These are phyloP conservation scores for Colletotrichum sp. DNA, from an alignment of 2,329 filamentous ascomycete species.

Conservation along the genomic window DNA sequence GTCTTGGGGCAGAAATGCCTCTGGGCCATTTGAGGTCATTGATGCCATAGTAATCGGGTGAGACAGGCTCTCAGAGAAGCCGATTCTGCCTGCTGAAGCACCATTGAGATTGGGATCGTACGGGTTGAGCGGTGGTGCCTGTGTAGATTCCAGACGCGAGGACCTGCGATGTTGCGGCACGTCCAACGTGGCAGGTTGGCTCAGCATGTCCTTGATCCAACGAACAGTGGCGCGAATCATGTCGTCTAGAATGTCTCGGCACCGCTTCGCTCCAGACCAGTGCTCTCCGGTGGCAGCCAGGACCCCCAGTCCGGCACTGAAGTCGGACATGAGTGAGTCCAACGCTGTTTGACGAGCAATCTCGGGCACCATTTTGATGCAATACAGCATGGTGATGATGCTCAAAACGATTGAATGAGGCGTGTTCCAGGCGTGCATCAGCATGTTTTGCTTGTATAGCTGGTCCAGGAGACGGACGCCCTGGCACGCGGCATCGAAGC, in stretches of 20 bases:
- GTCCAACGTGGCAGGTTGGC: neutral
- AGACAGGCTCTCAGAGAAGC: neutral
- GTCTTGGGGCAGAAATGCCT: neutral
- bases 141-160: neutral
- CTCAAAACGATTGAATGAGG: slow-evolving; percentile 54
- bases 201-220: slow-evolving; percentile 25
- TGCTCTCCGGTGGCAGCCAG: slow-evolving; percentile 57
- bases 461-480: slow-evolving; percentile 44
- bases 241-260: slow-evolving; percentile 48
- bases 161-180: neutral
- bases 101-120: neutral
- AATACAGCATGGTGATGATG: slow-evolving; percentile 55
- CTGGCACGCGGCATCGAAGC: slow-evolving; percentile 46
- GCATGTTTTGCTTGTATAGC: slow-evolving; percentile 47
- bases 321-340: slow-evolving; percentile 38
- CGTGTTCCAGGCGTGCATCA: slow-evolving; percentile 52
- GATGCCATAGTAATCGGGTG: neutral
- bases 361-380: slow-evolving; percentile 49
- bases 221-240: slow-evolving; percentile 34
- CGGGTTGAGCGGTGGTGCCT: neutral
- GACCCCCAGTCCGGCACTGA: slow-evolving; percentile 48
- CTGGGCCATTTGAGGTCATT: neutral
- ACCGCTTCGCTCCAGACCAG: slow-evolving; percentile 54
- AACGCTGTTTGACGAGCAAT: slow-evolving; percentile 37
- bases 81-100: neutral